A percentile compares a stretch with the other conserved stretches of the same genome.
These are phyloP conservation scores for Cryphonectria carpinicola DNA, from an alignment of 2,329 filamentous ascomycete genomes.

Conservation along the genomic window DNA sequence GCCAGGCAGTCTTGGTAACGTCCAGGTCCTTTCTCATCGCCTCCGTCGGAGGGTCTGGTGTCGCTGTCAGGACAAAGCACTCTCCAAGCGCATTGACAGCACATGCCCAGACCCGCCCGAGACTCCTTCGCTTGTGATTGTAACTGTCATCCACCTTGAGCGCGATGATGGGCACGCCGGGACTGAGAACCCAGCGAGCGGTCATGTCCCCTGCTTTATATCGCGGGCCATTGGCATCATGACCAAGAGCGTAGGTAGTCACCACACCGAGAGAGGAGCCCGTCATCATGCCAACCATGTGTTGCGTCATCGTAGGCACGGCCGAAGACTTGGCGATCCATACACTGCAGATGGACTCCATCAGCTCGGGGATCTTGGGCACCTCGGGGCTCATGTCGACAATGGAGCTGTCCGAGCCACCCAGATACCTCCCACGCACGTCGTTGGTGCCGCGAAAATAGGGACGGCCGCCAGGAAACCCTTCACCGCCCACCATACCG, in stretches of 20 bases:
- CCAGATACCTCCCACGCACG: slow-evolving; percentile 75
- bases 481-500: slow-evolving; percentile 84
- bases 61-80: slow-evolving; percentile 79
- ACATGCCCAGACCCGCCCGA: slow-evolving; percentile 83
- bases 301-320: slow-evolving; percentile 73
- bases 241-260: slow-evolving; percentile 77
- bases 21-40: slow-evolving; percentile 55
- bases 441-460: slow-evolving; percentile 79
- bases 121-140: slow-evolving; percentile 68
- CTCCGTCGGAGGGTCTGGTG: slow-evolving; percentile 61
- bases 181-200: slow-evolving; percentile 86
- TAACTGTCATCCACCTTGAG: slow-evolving; percentile 85
- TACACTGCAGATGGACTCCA: slow-evolving; percentile 74
- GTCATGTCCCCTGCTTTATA: slow-evolving; percentile 78
- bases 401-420: slow-evolving; percentile 57
- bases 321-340: slow-evolving; percentile 87
- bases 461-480: slow-evolving; percentile 78
- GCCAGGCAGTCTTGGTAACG: slow-evolving; percentile 73
- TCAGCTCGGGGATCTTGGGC: slow-evolving; percentile 71
- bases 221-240: slow-evolving; percentile 60
- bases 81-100: slow-evolving; percentile 94
- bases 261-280: slow-evolving; percentile 85
- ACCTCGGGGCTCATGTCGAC: slow-evolving; percentile 72
- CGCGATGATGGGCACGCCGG: slow-evolving; percentile 87
- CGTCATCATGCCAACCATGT: slow-evolving; percentile 78